Evolutionary conservation across 2,329 filamentous ascomycete species (phyloP).

Genomic region (Hypoxylon sp.): DNA sequence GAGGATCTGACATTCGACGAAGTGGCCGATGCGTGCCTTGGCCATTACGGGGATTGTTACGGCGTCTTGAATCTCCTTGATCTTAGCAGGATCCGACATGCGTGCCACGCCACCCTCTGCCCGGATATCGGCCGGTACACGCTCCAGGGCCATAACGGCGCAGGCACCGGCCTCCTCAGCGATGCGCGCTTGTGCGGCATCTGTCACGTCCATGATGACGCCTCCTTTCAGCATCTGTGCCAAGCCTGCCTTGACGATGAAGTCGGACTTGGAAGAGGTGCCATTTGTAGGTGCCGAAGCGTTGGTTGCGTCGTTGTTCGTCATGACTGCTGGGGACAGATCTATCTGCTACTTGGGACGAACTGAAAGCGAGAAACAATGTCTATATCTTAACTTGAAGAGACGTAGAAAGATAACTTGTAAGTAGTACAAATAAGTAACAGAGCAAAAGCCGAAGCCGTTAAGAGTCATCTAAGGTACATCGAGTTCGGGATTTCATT

Average conservation of each 20-base stretch:
- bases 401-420: neutral
- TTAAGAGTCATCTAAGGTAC: conserved; percentile 8
- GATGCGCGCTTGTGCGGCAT: conserved; percentile 93
- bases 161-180: conserved; percentile 96
- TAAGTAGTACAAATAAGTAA: neutral
- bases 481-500: conserved; percentile 7
- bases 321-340: conserved; percentile 39
- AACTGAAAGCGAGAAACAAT: neutral
- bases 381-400: neutral
- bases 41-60: conserved; percentile 99
- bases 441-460: neutral
- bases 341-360: neutral
- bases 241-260: conserved; percentile 93
- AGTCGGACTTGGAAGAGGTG: conserved; percentile 66
- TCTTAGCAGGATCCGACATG: conserved; percentile 96
- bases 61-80: conserved; percentile 93
- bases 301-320: conserved; percentile 46
- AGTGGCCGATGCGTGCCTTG: conserved; percentile 97
- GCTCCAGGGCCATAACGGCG: conserved; percentile 98
- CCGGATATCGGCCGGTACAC: conserved; percentile 96
- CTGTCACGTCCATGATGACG: conserved; percentile 99
- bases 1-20: conserved; percentile 98
- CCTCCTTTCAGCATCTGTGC: conserved; percentile 99
- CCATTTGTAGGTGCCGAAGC: conserved; percentile 40
- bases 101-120: conserved; percentile 92